These are phyloP conservation scores for Penicillium sp. DNA, from an alignment of 2,329 filamentous ascomycete genomes.

Conservation along the genomic window DNA sequence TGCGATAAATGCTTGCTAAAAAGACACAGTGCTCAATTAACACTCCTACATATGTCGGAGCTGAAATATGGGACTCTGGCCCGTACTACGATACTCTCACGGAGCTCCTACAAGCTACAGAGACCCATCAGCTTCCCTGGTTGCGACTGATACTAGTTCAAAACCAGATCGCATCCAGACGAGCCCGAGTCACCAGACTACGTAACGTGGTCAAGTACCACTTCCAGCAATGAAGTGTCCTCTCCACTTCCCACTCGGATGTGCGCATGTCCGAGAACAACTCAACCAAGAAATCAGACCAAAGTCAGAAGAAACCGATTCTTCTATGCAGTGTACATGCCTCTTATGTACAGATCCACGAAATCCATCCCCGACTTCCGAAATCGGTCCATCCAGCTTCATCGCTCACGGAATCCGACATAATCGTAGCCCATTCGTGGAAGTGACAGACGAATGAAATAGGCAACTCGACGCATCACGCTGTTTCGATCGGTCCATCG, in stretches of 20 bases:
- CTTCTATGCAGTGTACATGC: slow-evolving; percentile 28
- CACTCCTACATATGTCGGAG: background rate
- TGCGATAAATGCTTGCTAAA: background rate
- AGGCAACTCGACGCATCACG: slow-evolving; percentile 14
- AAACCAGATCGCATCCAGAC: background rate
- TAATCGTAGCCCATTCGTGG: slow-evolving; percentile 10
- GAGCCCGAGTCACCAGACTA: background rate
- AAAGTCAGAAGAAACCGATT: slow-evolving; percentile 8
- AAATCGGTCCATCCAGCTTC: slow-evolving; percentile 12
- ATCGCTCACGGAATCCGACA: slow-evolving; percentile 8
- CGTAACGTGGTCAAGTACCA: background rate
- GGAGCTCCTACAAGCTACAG: background rate
- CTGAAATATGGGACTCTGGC: background rate
- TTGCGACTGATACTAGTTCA: background rate
- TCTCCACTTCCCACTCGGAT: background rate
- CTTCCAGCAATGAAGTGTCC: background rate
- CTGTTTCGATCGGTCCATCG: slow-evolving; percentile 15
- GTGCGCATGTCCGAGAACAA: background rate
- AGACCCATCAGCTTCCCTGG: background rate
- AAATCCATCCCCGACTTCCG: slow-evolving; percentile 16
- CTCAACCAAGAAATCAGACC: background rate
- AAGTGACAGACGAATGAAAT: slow-evolving; percentile 13
- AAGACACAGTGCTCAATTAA: background rate
- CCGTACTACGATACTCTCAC: background rate
- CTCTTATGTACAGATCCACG: slow-evolving; percentile 27